Evolutionary conservation across 148 eudicot genomes (phyloP).

Genomic region (Rhododendron vialii): DNA sequence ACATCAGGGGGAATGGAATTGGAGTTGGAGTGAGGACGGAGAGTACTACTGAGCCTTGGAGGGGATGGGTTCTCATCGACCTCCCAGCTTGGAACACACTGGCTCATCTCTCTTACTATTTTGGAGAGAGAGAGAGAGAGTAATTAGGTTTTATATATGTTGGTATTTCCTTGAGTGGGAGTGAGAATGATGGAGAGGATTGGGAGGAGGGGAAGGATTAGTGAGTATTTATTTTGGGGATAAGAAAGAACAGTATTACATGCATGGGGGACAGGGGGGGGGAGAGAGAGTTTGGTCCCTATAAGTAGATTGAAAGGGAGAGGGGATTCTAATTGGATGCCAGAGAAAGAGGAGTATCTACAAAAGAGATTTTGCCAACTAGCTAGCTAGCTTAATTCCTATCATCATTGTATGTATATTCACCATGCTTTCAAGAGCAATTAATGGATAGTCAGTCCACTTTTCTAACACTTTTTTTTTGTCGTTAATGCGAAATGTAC

Average conservation of each 20-base stretch:
- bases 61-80: conserved; percentile 28
- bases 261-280: neutral
- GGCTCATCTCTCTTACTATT: conserved; percentile 35
- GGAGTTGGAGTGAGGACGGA: conserved; percentile 28
- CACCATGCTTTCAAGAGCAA: neutral
- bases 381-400: too few relatives aligned
- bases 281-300: neutral
- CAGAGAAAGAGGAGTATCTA: neutral
- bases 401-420: neutral
- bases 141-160: too few relatives aligned
- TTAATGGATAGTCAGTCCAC: neutral
- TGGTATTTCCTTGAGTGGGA: neutral
- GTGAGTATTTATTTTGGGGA: neutral
- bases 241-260: neutral
- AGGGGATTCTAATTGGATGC: neutral
- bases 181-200: neutral
- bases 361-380: neutral
- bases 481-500: too few relatives aligned
- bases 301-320: neutral
- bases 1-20: conserved; percentile 22
- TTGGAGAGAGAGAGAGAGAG: neutral
- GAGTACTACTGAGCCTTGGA: conserved; percentile 5
- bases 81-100: conserved; percentile 66
- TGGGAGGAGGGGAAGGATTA: neutral
- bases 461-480: neutral